Evolutionary conservation across 2,329 filamentous ascomycete species (phyloP), one percentile per base, ranked within the genome.

Genomic region (Alternaria burnsii): DNA sequence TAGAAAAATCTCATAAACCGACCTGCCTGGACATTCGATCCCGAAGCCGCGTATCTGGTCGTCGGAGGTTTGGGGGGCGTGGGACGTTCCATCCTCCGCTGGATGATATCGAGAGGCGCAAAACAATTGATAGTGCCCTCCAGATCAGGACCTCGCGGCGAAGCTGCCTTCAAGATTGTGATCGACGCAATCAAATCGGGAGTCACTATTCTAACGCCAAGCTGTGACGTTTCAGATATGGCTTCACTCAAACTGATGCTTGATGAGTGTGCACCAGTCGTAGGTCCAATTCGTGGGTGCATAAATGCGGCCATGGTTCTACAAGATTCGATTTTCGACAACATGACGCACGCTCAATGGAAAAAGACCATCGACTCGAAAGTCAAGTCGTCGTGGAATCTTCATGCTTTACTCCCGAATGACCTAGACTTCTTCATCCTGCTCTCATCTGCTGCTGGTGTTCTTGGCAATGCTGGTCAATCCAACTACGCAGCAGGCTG

Each of bases 311-410:
- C 71, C 3, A 71, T 68, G 67, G 57, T 61, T 0, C 59, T 70
- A 8, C 52, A 61, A 34, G 68, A 70, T 30, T 36, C 50, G 1
- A 36, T 65, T 0, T 66, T 71, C 44, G 42, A 43, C 6, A 63
- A 59, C 36, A 71, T 69, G 67, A 62, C 56, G 0, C 30, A 41
- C 3, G 20, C 52, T 10, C 47, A 66, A n/a, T 72, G 68, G 68
- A 46, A 30, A 1, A 20, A 55, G 0, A 42, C 57, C 11, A 52
- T 65, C 9, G 47, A 42, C 0, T 64, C 70, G 12, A 81, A 82
- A 58, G 63, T 81, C 14, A 56, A 65, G 11, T 79, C 78, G 1
- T 72, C 75, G 0, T 68, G 71, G 51, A 73, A 75, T 22, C 60
- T 80, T 0, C 69, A 72, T 36, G 55, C 66, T 16, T 26, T 30